These are phyloP conservation scores for Rhipidocladum racemiflorum DNA, from an alignment of 176 grass and related monocot species.

Conservation along the genomic window DNA sequence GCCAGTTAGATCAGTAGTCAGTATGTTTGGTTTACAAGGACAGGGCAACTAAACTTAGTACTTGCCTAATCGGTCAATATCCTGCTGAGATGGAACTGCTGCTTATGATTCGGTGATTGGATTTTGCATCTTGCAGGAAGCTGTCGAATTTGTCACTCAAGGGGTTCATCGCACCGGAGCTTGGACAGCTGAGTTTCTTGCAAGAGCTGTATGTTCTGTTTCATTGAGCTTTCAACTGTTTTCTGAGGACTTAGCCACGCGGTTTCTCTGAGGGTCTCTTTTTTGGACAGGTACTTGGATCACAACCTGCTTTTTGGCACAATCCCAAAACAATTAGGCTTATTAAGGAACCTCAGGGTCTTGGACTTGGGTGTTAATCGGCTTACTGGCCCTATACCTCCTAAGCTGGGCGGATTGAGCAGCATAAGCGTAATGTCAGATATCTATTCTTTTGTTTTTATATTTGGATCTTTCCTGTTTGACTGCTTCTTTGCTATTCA, in stretches of 20 bases:
- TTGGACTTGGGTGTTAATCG: slow-evolving; percentile 84
- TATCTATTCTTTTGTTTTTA: not conserved
- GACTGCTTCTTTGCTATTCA: not conserved
- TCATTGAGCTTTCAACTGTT: not conserved
- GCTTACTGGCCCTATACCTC: slow-evolving; percentile 74
- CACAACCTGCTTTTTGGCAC: slow-evolving; percentile 79
- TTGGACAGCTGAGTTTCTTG: slow-evolving; percentile 63
- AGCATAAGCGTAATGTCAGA: slow-evolving; percentile 74
- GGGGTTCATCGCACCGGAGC: slow-evolving; percentile 74
- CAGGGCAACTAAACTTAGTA: slow-evolving; percentile 16
- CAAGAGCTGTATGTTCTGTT: slow-evolving; percentile 69
- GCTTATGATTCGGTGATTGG: slow-evolving; percentile 3
- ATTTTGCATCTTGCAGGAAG: slow-evolving; percentile 46
- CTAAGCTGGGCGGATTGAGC: slow-evolving; percentile 52
- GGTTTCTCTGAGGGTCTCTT: slow-evolving; percentile 18
- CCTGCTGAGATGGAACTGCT: slow-evolving; percentile 2
- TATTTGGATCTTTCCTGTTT: not conserved
- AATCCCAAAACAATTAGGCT: slow-evolving; percentile 67
- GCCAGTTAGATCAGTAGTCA: slow-evolving; percentile 30
- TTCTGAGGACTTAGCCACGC: not conserved
- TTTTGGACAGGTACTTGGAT: slow-evolving; percentile 73
- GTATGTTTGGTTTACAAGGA: slow-evolving; percentile 13
- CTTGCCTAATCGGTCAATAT: not conserved
- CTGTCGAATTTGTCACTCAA: slow-evolving; percentile 76
- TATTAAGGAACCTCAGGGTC: slow-evolving; percentile 61